Conservation (phyloP, 257 asterid genomes). For the Solanum chiquidenum region DNA sequence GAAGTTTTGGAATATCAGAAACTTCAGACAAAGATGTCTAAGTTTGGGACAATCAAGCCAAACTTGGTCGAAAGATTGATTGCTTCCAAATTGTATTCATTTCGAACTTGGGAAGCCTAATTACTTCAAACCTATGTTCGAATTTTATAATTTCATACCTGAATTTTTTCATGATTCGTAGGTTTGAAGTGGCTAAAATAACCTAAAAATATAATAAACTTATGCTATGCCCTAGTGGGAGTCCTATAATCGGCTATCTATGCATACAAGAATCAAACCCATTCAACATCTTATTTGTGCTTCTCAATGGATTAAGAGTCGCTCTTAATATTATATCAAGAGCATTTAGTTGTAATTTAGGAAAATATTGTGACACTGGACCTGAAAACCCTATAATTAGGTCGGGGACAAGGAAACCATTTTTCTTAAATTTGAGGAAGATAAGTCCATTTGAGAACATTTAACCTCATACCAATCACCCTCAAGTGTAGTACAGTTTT, state of each 20-base stretch:
- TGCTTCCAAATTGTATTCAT: neutral
- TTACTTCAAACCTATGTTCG: neutral
- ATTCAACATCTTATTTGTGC: neutral
- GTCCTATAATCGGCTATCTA: neutral
- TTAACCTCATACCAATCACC: neutral
- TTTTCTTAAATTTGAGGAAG: neutral
- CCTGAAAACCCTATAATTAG: neutral
- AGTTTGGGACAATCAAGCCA: neutral
- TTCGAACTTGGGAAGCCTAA: neutral
- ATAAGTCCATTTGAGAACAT: too few relatives aligned
- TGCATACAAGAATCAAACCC: neutral
- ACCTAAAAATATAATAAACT: neutral
- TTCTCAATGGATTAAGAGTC: constrained; percentile 39
- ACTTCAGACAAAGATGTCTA: neutral
- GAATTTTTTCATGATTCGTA: neutral
- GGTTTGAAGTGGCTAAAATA: neutral
- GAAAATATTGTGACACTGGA: neutral
- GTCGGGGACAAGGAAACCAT: neutral
- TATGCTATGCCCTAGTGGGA: neutral
- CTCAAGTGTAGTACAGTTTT: neutral
- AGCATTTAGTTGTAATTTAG: too few relatives aligned
- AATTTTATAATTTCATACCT: neutral
- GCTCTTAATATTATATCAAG: constrained; percentile 17
- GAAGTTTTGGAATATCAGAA: neutral
- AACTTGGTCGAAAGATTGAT: neutral